A percentile compares a stretch with the other conserved stretches of the same genome.
These are phyloP conservation scores for Sporisorium reilianum DNA, from an alignment of 1,284 basidiomycete genomes.

Conservation along the genomic window DNA sequence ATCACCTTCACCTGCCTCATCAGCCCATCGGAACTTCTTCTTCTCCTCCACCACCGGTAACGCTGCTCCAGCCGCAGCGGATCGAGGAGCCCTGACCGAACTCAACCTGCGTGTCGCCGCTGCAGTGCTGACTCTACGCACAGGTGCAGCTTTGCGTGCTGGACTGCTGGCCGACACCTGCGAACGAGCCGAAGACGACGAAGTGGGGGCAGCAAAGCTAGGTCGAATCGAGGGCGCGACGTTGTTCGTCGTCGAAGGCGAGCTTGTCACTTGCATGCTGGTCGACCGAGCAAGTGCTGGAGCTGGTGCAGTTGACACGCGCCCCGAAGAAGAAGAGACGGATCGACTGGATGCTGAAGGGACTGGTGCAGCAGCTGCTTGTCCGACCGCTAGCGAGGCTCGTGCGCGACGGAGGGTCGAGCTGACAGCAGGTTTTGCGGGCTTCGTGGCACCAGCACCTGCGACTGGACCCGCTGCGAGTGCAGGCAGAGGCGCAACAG, in stretches of 20 bases:
- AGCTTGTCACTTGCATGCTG: slow-evolving; percentile 32
- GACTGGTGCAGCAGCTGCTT: not conserved
- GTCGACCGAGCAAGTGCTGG: slow-evolving; percentile 19
- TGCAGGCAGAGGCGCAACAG: not conserved
- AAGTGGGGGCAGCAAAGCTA: slow-evolving; percentile 41
- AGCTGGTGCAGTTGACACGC: slow-evolving; percentile 4
- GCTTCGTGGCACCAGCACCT: not conserved
- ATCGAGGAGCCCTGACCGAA: slow-evolving; percentile 3
- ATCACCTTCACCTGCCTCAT: slow-evolving; percentile 85
- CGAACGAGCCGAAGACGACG: slow-evolving; percentile 35
- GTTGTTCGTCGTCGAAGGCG: slow-evolving; percentile 5
- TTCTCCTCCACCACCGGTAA: slow-evolving; percentile 65
- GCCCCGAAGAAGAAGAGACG: slow-evolving; percentile 19
- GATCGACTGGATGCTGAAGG: slow-evolving; percentile 5
- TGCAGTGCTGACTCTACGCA: slow-evolving; percentile 19
- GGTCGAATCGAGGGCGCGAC: slow-evolving; percentile 13
- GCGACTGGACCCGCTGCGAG: not conserved
- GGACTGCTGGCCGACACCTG: slow-evolving; percentile 16
- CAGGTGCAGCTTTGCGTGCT: slow-evolving; percentile 16
- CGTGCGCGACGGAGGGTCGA: slow-evolving; percentile 29
- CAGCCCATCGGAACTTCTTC: slow-evolving; percentile 89
- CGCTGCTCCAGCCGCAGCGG: not conserved
- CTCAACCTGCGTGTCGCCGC: slow-evolving; percentile 19
- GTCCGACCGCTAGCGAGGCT: slow-evolving; percentile 15
- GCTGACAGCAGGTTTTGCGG: slow-evolving; percentile 10